Conservation (phyloP, 306 rosid genomes). For the Citrullus amarus region DNA sequence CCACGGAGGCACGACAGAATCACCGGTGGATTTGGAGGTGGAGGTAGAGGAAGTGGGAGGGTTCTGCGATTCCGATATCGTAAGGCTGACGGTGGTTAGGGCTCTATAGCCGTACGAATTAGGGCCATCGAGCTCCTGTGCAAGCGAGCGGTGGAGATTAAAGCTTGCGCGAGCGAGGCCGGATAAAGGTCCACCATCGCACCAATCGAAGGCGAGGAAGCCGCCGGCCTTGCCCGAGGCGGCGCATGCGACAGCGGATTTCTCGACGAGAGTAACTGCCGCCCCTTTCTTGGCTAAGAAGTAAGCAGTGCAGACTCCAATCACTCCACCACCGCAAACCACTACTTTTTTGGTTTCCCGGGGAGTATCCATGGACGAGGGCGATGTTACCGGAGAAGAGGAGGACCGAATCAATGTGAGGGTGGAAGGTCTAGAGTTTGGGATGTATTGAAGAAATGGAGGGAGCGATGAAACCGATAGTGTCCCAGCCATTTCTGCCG, state of each 20-base stretch:
- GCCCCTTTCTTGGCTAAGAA: conserved; percentile 74
- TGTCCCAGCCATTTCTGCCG: conserved; percentile 16
- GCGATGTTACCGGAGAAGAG: not conserved
- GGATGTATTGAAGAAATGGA: conserved; percentile 20
- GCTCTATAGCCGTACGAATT: conserved; percentile 72
- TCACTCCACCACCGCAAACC: conserved; percentile 83
- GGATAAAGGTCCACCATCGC: conserved; percentile 61
- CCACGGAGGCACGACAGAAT: conserved; percentile 42
- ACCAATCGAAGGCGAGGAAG: conserved; percentile 92
- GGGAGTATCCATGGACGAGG: conserved; percentile 28
- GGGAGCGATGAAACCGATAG: not conserved
- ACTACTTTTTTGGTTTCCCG: conserved; percentile 29
- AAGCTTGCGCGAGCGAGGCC: conserved; percentile 67
- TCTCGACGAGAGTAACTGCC: conserved; percentile 66
- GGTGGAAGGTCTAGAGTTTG: not conserved
- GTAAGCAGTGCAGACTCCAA: conserved; percentile 77
- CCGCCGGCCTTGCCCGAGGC: conserved; percentile 95
- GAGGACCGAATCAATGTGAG: conserved; percentile 1
- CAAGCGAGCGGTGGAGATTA: conserved; percentile 68
- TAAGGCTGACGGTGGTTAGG: conserved; percentile 56
- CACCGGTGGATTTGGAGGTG: conserved; percentile 18
- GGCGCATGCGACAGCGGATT: conserved; percentile 70
- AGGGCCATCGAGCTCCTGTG: conserved; percentile 55
- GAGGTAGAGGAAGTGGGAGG: not conserved
- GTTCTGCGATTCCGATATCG: conserved; percentile 32